A percentile compares a stretch with the other conserved stretches of the same genome.
Conservation (phyloP, 257 asterid species). For the Sherardia arvensis region DNA sequence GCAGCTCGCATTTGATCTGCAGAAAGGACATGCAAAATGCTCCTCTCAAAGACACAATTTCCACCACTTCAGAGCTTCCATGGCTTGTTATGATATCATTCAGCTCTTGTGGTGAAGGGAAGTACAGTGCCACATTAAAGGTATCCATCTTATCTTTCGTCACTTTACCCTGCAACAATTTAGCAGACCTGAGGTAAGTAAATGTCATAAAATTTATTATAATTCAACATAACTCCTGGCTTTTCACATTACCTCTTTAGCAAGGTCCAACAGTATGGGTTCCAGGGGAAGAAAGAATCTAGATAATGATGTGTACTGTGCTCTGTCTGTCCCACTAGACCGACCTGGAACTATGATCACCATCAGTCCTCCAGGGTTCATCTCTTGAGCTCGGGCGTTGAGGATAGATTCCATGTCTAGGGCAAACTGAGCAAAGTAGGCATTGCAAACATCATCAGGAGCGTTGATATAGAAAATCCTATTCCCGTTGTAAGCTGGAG, state of each 20-base stretch:
- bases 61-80: constrained; percentile 17
- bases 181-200: background rate
- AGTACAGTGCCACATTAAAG: constrained; percentile 19
- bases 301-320: background rate
- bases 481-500: constrained; percentile 21
- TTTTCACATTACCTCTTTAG: constrained; percentile 11
- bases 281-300: background rate
- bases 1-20: constrained; percentile 14
- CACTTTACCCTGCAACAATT: constrained; percentile 22
- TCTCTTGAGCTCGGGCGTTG: constrained; percentile 15
- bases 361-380: constrained; percentile 13
- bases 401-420: constrained; percentile 17
- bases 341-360: constrained; percentile 1
- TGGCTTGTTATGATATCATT: constrained; percentile 12
- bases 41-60: background rate
- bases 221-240: background rate
- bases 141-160: constrained; percentile 16
- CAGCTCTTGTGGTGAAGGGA: constrained; percentile 14
- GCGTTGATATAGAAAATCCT: constrained; percentile 17
- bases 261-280: constrained; percentile 20
- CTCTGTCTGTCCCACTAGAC: background rate
- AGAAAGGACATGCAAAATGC: background rate
- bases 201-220: background rate
- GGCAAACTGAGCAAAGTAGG: constrained; percentile 20
- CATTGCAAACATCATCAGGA: constrained; percentile 7